These are phyloP conservation scores for Aspergillus hiratsukae DNA, from an alignment of 2,329 filamentous ascomycete species.

Conservation along the genomic window DNA sequence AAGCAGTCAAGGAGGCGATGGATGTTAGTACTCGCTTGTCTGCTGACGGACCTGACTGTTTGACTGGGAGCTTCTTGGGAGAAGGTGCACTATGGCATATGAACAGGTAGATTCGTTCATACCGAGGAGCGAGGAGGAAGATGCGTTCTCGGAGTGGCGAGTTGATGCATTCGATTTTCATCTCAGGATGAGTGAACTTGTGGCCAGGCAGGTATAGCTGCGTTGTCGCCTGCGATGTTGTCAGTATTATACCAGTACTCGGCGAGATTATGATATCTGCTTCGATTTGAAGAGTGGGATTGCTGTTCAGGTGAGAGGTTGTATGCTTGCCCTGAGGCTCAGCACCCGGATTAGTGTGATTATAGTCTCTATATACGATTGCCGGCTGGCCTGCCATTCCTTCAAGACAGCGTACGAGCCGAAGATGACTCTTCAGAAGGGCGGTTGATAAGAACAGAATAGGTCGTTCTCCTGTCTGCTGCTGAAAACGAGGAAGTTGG, in stretches of 20 bases:
- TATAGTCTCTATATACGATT: slow-evolving; percentile 26
- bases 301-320: neutral
- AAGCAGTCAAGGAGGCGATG: slow-evolving; percentile 18
- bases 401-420: slow-evolving; percentile 18
- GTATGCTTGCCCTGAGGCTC: neutral
- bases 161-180: slow-evolving; percentile 17
- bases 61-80: slow-evolving; percentile 19
- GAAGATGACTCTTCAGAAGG: slow-evolving; percentile 24
- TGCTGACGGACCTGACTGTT: neutral
- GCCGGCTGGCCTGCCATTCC: slow-evolving; percentile 3
- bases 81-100: slow-evolving; percentile 44
- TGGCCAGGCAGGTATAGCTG: slow-evolving; percentile 67
- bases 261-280: slow-evolving; percentile 70
- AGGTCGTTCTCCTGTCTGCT: slow-evolving; percentile 18
- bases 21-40: slow-evolving; percentile 13
- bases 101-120: slow-evolving; percentile 65
- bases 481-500: slow-evolving; percentile 18
- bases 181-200: slow-evolving; percentile 17
- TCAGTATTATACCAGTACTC: slow-evolving; percentile 63
- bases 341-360: neutral
- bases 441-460: slow-evolving; percentile 22
- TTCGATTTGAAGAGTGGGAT: slow-evolving; percentile 13
- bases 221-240: slow-evolving; percentile 66
- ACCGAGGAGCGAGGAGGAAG: slow-evolving; percentile 50
- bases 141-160: slow-evolving; percentile 55